Base-by-base conservation (phyloP, 805 yeast species). In the Barnettozyma wickerhamii region DNA sequence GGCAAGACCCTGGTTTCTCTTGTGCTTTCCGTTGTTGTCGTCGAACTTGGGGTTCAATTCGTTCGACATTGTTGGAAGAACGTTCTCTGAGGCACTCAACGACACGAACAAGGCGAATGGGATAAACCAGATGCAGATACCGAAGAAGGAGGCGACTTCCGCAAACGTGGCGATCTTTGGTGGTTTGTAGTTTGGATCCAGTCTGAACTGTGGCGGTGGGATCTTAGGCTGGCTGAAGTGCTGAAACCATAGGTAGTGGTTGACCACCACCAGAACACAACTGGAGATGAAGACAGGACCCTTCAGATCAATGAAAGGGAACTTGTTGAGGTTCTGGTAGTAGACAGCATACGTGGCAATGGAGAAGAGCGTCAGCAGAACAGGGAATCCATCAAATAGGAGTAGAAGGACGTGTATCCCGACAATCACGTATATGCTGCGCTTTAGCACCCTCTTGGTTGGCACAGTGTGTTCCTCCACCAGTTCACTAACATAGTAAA, bases 101-200 rank as follows among this genome's bases (percentile, higher is more conserved):
- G 95, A 83, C 14, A 93, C 91, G 62, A 93, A 91, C 42, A 93
- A 69, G 4, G 96, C 81, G 60, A 93, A 88, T 26, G 99, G 99
- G 21, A 93, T 76, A 44, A 91, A 72, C 99, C 99, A 93, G 15
- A 93, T 81, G 53, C 93, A 81, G 31, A 93, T 64, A 1, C 96
- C 99, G 58, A 93, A 90, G 61, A 93, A 93, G 4, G 96, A 84
- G n/a, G 96, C 86, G 4, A 93, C 86, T 58, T 93, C 96, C 1
- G 89, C 71, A 56, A 91, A 91, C 10, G 84, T 71, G 2, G 95
- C 95, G 40, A 86, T 75, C 34, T 77, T 74, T 12, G 84, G 84
- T 35, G 85, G 76, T 18, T 63, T 63, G 54, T 79, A 82, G 36
- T 71, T 71, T 36, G 85, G 73, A 49, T 66, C 71, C 54, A 81